Evolutionary conservation across 2,329 filamentous ascomycete species (phyloP), one percentile per base, ranked within the genome.

Genomic region (Diaporthe sp.): DNA sequence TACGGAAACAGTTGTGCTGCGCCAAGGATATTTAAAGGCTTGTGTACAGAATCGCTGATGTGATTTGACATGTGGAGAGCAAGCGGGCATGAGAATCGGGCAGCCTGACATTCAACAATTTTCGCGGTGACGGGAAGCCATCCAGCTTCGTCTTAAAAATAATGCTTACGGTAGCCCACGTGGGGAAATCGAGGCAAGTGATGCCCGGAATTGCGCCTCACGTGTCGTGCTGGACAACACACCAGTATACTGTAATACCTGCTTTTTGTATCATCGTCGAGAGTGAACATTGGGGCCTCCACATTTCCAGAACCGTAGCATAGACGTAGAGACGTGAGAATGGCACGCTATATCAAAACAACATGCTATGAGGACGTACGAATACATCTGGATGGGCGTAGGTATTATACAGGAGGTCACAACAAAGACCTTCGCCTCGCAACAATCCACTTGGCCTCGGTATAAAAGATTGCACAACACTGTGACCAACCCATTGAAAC

Each of bases 381-480:
- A 17, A 39, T 42, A 53, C 47, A 37, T 42, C n/a, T 42, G 47
- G n/a, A 22, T 53, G 49, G 22, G 44, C 28, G 22, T 53, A 2
- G 28, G 42, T 70, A 55, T 55, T 34, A 55, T 68, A 68, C 47
- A 70, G 9, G 57, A 22, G 49, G 49, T 28, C 51, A 39, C 34
- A 42, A 28, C 65, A 8, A 28, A 20, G 31, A 39, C 47, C 34
- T 2, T 53, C 34, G 34, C 17, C 34, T 55, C 47, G 25, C 9
- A 42, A 34, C 17, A 25, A 25, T 51, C 8, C 65, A 25, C 17
- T 39, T 39, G 13, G 49, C 22, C 34, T 15, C 17, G 7, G 17
- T 13, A 28, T 53, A 42, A 55, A 53, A n/a, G 28, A 44, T 67
- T 51, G 20, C 31, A 51, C 22, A 10, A 53, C 17, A n/a, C 34